Base-by-base conservation (phyloP, 2,329 filamentous ascomycete genomes). In the Aspergillus transmontanensis region DNA sequence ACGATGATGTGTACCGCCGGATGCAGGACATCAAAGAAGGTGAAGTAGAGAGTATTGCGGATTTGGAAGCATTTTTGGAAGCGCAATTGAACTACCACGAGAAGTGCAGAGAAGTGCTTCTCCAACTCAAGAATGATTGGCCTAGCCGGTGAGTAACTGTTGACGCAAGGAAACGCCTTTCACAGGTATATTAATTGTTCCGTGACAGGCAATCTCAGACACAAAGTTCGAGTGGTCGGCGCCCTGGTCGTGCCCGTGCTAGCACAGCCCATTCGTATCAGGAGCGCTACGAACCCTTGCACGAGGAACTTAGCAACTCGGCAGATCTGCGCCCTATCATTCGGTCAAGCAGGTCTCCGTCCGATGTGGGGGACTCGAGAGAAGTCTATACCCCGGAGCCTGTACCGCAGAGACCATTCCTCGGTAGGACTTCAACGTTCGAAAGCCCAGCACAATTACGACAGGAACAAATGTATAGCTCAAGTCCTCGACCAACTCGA, bases 11-110 rank as follows among this genome's bases (percentile, higher is more conserved):
- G 60, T 86, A 90, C 71, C 88, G 94, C 64, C 87, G 94, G 60
- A 98, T 98, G 95, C 88, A 96, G 79, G 94, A 98, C 74, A 96
- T 98, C 80, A 94, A 95, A 81, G 94, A 97, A 72, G 87, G 92
- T 26, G 94, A 98, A 78, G 85, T 84, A 50, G 94, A 98, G 67
- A 93, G 89, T 72, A 87, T 97, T 48, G 84, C 86, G 55, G 93
- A 97, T 73, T 82, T 98, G 61, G 89, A 88, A 4, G 83, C 87
- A 21, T 96, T 98, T 76, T 81, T 98, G 58, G 94, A 98, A 65
- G 90, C 92, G 46, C 91, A 98, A 80, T 84, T 98, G 62, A 90
- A 91, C 66, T 97, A 95, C 80, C 91, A 97, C 76, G 94, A 98
- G 76, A 89, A 91, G 64, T 97, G 93, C 75, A 87, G 91, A 59